These are phyloP conservation scores for Russula brevipes DNA, from an alignment of 768 basidiomycete genomes.

Conservation along the genomic window DNA sequence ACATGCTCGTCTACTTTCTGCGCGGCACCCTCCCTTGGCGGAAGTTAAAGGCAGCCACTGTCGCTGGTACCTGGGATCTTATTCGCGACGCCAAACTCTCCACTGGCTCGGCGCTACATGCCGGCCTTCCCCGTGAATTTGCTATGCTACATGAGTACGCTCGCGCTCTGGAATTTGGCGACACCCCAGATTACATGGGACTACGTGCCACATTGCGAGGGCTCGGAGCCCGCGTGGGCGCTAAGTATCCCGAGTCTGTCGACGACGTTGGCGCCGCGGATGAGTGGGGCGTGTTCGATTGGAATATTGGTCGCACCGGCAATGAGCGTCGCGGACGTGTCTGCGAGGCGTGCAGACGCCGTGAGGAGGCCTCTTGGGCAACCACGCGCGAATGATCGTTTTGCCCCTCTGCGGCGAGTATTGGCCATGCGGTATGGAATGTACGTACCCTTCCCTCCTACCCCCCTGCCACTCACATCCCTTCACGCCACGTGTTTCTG, in stretches of 20 bases:
- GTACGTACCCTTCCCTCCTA: conserved; percentile 3
- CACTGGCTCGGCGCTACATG: conserved; percentile 54
- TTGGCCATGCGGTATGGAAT: conserved; percentile 19
- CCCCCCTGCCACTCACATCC: background rate
- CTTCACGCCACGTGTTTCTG: conserved; percentile 21
- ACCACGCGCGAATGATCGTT: conserved; percentile 17
- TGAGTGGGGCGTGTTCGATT: conserved; percentile 24
- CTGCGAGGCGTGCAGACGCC: conserved; percentile 24
- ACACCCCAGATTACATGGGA: conserved; percentile 85
- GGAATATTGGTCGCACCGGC: conserved; percentile 21
- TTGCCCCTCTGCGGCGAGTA: background rate
- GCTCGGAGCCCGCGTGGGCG: conserved; percentile 29
- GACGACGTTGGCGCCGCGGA: conserved; percentile 16
- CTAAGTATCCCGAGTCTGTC: conserved; percentile 17
- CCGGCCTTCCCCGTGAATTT: conserved; percentile 76
- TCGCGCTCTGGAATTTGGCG: conserved; percentile 78
- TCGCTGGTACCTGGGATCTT: conserved; percentile 68
- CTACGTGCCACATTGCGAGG: conserved; percentile 67
- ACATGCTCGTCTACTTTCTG: conserved; percentile 79
- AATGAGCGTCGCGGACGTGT: conserved; percentile 19
- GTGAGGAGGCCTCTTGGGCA: conserved; percentile 24
- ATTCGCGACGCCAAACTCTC: conserved; percentile 70
- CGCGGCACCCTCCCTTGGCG: conserved; percentile 77
- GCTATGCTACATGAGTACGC: conserved; percentile 75
- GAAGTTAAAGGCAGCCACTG: conserved; percentile 58